phyloP scores from a whole-genome alignment of 805 yeast genomes.

The Phaffomyces antillensis region DNA sequence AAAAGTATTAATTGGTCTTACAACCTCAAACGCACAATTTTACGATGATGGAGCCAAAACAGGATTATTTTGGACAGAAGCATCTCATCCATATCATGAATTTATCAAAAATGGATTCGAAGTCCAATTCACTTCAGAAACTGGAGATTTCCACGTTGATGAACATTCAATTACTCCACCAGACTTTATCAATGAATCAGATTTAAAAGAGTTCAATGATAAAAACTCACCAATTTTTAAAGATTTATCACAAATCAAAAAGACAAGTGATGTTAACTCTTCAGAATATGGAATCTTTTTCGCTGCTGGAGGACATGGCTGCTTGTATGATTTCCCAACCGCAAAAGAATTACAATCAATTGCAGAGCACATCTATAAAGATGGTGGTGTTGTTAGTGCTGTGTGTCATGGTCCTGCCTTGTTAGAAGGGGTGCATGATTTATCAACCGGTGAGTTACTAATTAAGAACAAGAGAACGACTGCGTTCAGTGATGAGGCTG shows the following conservation, averaged over 20 bases:
- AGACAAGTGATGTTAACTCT: constrained; percentile 41
- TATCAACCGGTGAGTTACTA: constrained; percentile 34
- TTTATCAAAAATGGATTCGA: constrained; percentile 43
- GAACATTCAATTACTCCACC: constrained; percentile 40
- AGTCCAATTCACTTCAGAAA: constrained; percentile 52
- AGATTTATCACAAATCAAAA: constrained; percentile 34
- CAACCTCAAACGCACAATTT: constrained; percentile 38
- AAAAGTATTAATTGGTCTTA: constrained; percentile 37
- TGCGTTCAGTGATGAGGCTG: constrained; percentile 52
- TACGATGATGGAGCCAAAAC: constrained; percentile 53
- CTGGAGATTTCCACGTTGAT: constrained; percentile 51
- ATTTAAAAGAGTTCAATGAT: constrained; percentile 33
- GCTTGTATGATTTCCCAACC: constrained; percentile 49
- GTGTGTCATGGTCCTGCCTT: constrained; percentile 67
- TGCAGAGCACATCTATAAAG: constrained; percentile 39
- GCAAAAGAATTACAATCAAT: constrained; percentile 39
- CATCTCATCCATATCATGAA: constrained; percentile 47
- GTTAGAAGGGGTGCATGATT: constrained; percentile 40
- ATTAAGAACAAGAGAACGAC: constrained; percentile 49
- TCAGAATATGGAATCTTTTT: constrained; percentile 45
- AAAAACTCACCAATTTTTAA: constrained; percentile 31
- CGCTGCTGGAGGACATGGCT: constrained; percentile 65
- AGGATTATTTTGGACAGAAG: constrained; percentile 56
- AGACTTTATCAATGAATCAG: constrained; percentile 37
- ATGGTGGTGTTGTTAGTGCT: constrained; percentile 53